A percentile compares a stretch with the other conserved stretches of the same genome.
These are phyloP conservation scores for Trichoderma citrinoviride DNA, from an alignment of 2,329 filamentous ascomycete species.

Conservation along the genomic window DNA sequence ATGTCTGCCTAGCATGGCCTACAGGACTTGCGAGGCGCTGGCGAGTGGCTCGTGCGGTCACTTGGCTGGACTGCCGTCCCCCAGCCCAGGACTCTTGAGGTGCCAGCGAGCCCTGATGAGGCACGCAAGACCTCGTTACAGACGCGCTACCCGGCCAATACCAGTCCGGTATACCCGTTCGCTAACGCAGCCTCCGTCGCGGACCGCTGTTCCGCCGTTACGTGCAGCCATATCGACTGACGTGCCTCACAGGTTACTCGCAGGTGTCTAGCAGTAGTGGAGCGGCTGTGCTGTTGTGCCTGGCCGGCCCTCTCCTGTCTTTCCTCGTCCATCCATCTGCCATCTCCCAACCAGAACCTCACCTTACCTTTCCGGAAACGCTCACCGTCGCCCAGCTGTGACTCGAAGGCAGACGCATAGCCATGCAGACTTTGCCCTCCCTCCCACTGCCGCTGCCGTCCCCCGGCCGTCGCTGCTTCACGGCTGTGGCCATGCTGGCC, in stretches of 20 bases:
- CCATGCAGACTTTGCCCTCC: not conserved
- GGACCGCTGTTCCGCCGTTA: not conserved
- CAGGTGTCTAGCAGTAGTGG: not conserved
- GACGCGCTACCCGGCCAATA: too few species aligned
- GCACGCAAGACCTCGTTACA: not conserved
- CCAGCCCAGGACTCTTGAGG: not conserved
- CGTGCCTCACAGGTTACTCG: not conserved
- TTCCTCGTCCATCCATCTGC: not conserved
- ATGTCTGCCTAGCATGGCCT: conserved; percentile 13
- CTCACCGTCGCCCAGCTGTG: conserved; percentile 7
- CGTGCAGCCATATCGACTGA: not conserved
- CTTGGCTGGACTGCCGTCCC: not conserved
- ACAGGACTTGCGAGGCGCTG: not conserved
- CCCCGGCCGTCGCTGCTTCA: conserved; percentile 3
- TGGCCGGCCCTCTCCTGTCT: not conserved
- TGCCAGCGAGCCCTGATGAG: not conserved
- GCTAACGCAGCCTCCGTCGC: not conserved
- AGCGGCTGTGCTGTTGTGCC: conserved; percentile 6
- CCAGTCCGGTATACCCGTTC: not conserved
- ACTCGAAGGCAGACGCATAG: not conserved
- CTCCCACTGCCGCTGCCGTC: not conserved
- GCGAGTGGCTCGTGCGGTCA: conserved; percentile 6
- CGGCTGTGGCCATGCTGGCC: conserved; percentile 3
- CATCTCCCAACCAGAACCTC: not conserved
- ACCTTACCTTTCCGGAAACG: not conserved